Percentiles rank a stretch among this genome's conserved stretches.
These are phyloP conservation scores for Hypoxylon sp. DNA, from an alignment of 2,329 filamentous ascomycete genomes.

Conservation along the genomic window DNA sequence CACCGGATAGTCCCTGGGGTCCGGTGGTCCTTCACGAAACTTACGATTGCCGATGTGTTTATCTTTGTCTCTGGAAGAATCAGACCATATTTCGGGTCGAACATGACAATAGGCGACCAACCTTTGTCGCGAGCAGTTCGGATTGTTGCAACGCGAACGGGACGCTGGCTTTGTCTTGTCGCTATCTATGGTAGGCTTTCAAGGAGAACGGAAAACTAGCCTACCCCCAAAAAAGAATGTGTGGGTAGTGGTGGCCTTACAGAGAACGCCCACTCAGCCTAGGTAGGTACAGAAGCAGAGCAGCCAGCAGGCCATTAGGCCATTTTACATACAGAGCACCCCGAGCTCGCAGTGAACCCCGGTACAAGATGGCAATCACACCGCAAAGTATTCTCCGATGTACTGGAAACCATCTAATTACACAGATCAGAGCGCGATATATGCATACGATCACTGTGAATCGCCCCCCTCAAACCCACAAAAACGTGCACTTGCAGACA, in stretches of 20 bases:
- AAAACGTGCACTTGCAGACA: conserved; percentile 39
- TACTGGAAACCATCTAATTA: conserved; percentile 41
- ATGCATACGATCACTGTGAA: conserved; percentile 38
- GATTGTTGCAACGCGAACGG: conserved; percentile 40
- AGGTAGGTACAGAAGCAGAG: conserved; percentile 35
- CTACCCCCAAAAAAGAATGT: conserved; percentile 39
- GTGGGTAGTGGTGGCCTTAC: conserved; percentile 39
- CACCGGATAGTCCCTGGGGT: conserved; percentile 24
- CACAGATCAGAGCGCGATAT: conserved; percentile 41
- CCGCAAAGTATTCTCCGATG: conserved; percentile 44
- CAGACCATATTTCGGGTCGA: conserved; percentile 36
- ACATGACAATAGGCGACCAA: conserved; percentile 36
- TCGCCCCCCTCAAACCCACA: conserved; percentile 41
- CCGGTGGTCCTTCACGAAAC: conserved; percentile 26
- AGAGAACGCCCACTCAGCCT: conserved; percentile 32
- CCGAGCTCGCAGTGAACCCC: conserved; percentile 40
- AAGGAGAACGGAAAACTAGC: conserved; percentile 33
- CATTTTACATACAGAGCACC: conserved; percentile 39
- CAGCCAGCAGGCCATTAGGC: conserved; percentile 25
- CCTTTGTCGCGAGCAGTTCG: conserved; percentile 38
- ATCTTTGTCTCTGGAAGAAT: conserved; percentile 37
- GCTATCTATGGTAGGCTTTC: conserved; percentile 39
- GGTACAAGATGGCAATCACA: conserved; percentile 42
- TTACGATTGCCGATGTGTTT: conserved; percentile 25
- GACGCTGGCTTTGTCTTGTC: conserved; percentile 40